Evolutionary conservation across 1,284 basidiomycete species (phyloP).

Genomic region (Earliella scabrosa): DNA sequence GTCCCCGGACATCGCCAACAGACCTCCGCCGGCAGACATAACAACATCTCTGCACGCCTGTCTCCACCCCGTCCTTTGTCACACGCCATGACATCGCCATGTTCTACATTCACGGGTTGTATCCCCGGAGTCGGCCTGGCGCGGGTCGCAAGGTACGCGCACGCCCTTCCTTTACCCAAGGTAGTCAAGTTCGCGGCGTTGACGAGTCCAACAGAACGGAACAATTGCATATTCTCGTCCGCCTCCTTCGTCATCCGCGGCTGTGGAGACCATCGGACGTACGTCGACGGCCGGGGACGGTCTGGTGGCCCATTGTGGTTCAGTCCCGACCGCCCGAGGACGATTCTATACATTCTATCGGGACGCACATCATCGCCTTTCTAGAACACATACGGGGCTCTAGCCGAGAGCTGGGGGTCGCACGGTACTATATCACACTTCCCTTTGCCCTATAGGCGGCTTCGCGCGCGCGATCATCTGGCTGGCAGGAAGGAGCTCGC

Average conservation of each 20-base stretch:
- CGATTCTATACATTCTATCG: not conserved
- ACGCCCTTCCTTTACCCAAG: not conserved
- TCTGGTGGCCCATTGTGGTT: slow-evolving; percentile 11
- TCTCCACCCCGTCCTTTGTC: not conserved
- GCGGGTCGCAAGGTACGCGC: slow-evolving; percentile 2
- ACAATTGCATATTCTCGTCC: not conserved
- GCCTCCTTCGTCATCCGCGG: not conserved
- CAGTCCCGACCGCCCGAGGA: not conserved
- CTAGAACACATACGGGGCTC: slow-evolving; percentile 6
- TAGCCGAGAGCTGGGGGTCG: slow-evolving; percentile 8
- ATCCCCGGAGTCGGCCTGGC: slow-evolving; percentile 1
- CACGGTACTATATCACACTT: slow-evolving; percentile 19
- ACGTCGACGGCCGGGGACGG: not conserved
- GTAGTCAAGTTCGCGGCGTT: not conserved
- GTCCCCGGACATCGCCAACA: slow-evolving; percentile 7
- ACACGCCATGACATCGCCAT: not conserved
- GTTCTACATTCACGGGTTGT: not conserved
- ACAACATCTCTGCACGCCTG: not conserved
- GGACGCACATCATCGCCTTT: not conserved
- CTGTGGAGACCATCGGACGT: slow-evolving; percentile 4
- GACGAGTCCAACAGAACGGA: not conserved
- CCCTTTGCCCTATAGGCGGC: slow-evolving; percentile 18
- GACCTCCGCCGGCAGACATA: not conserved
- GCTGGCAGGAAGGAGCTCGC: slow-evolving; percentile 10
- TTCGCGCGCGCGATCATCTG: slow-evolving; percentile 12